A percentile compares a stretch with the other conserved stretches of the same genome.
These are phyloP conservation scores for Saturnispora besseyi DNA, from an alignment of 805 yeast genomes.

Conservation along the genomic window DNA sequence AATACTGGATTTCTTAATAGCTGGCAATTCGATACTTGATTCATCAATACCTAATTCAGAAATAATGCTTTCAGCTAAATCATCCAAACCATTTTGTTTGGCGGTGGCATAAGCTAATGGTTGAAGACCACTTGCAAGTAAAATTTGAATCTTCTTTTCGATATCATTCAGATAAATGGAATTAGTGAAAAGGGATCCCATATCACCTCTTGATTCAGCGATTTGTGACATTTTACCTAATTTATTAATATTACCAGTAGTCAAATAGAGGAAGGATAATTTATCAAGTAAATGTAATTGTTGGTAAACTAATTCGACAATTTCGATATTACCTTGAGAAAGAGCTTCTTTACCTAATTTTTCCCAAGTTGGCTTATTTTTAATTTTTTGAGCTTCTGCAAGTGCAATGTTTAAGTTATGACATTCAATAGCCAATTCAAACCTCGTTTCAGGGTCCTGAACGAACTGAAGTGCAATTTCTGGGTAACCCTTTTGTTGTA, in stretches of 20 bases:
- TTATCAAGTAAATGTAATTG: constrained; percentile 80
- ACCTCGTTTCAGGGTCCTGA: constrained; percentile 91
- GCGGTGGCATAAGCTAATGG: constrained; percentile 94
- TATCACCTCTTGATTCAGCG: constrained; percentile 81
- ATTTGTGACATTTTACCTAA: constrained; percentile 78
- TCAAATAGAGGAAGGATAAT: constrained; percentile 77
- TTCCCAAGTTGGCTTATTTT: constrained; percentile 66
- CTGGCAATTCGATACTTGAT: constrained; percentile 43
- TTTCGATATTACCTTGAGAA: constrained; percentile 76
- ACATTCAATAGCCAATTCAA: constrained; percentile 91
- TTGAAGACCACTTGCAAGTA: constrained; percentile 67
- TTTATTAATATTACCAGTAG: constrained; percentile 72
- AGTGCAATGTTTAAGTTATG: constrained; percentile 84
- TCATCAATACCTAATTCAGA: constrained; percentile 58
- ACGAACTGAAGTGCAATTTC: constrained; percentile 97
- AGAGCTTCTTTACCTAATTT: constrained; percentile 79
- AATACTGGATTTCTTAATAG: constrained; percentile 29
- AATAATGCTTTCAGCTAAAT: constrained; percentile 62
- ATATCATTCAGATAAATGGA: constrained; percentile 68
- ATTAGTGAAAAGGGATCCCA: constrained; percentile 72
- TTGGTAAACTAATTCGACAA: constrained; percentile 84
- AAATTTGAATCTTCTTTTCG: constrained; percentile 64
- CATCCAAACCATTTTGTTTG: constrained; percentile 71
- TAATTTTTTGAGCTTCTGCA: constrained; percentile 73
- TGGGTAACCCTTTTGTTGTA: constrained; percentile 92